phyloP scores from a whole-genome alignment of 148 eudicot genomes.

The Rheum nobile region DNA sequence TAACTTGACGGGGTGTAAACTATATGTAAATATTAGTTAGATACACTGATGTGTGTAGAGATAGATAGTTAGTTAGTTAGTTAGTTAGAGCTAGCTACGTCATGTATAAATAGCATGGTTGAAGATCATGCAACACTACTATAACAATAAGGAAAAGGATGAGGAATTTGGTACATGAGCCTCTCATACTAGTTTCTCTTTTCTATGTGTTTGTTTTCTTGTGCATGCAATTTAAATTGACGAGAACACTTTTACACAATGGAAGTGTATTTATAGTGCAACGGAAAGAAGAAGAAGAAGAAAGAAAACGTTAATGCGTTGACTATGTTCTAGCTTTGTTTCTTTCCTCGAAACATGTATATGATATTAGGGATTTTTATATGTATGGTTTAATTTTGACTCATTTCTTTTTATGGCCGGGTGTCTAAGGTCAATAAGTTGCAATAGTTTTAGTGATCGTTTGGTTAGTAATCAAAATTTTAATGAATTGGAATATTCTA shows the following conservation, averaged over 20 bases:
- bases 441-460: too few relatives aligned
- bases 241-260: not conserved
- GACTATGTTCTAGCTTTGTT: not conserved
- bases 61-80: too few relatives aligned
- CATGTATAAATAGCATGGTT: too few relatives aligned
- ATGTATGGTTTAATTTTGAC: not conserved
- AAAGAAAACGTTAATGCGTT: not conserved
- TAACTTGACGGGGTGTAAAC: too few relatives aligned
- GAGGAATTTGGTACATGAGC: not conserved
- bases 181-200: not conserved
- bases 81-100: too few relatives aligned
- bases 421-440: not conserved
- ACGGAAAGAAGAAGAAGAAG: not conserved
- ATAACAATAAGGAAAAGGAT: not conserved
- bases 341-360: not conserved
- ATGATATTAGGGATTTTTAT: not conserved
- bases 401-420: not conserved
- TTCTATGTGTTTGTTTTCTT: not conserved
- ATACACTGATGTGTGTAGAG: too few relatives aligned
- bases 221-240: not conserved
- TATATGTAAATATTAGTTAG: too few relatives aligned
- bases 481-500: too few relatives aligned
- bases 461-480: too few relatives aligned
- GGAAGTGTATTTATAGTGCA: not conserved
- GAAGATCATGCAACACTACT: not conserved